Evolutionary conservation across 768 basidiomycete species (phyloP).

Genomic region (Daedaleopsis sinensis): DNA sequence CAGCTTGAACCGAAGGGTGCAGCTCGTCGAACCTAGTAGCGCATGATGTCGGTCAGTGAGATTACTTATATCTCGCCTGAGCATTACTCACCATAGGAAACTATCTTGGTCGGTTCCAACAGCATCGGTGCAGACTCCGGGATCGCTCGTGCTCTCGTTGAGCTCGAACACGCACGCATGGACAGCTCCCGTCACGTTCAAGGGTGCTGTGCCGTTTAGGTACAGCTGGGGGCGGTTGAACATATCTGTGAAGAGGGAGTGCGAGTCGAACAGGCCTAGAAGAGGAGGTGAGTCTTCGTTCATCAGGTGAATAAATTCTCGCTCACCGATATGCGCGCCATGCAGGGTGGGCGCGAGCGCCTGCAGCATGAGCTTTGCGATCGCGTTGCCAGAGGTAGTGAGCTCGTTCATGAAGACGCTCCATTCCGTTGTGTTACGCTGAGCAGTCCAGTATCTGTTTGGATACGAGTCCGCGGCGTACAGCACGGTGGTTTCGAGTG

Average conservation of each 20-base stretch:
- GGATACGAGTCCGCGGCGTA: constrained; percentile 36
- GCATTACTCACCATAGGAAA: constrained; percentile 49
- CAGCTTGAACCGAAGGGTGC: constrained; percentile 62
- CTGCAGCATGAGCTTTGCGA: constrained; percentile 30
- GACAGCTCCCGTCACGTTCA: constrained; percentile 58
- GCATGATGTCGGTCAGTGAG: not conserved
- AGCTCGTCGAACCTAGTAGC: constrained; percentile 52
- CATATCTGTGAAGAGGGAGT: constrained; percentile 64
- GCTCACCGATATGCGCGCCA: constrained; percentile 58
- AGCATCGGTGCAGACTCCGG: constrained; percentile 39
- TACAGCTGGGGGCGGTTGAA: constrained; percentile 51
- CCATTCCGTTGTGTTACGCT: constrained; percentile 40
- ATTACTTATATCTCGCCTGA: constrained; percentile 21
- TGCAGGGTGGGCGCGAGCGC: constrained; percentile 28
- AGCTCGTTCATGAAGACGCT: constrained; percentile 37
- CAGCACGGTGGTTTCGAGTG: constrained; percentile 32
- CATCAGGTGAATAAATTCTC: not conserved
- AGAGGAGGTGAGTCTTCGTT: not conserved
- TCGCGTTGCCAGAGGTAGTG: constrained; percentile 32
- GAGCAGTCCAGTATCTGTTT: constrained; percentile 36
- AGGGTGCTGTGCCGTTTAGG: constrained; percentile 64
- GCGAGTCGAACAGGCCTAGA: constrained; percentile 62
- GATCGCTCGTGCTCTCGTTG: constrained; percentile 33
- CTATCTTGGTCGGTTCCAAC: constrained; percentile 54
- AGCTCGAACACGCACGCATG: constrained; percentile 49